A percentile compares a stretch with the other conserved stretches of the same genome.
phyloP scores from a whole-genome alignment of 257 asterid genomes.

The Plantago major region DNA sequence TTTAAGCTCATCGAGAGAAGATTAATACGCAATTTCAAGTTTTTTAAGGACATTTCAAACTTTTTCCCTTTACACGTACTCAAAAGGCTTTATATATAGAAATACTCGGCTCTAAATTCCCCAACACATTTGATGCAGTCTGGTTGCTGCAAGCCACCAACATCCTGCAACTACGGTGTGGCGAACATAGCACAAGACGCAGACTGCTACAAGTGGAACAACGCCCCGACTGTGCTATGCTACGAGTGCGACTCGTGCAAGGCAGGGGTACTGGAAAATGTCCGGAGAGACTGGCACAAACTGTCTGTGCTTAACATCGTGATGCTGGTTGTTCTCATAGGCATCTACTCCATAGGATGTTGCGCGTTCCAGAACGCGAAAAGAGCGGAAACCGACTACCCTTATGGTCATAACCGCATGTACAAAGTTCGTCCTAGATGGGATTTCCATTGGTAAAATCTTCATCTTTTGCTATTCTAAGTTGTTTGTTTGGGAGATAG shows the following conservation, averaged over 20 bases:
- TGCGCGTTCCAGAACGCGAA: conserved; percentile 82
- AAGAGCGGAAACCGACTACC: conserved; percentile 57
- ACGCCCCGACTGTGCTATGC: conserved; percentile 60
- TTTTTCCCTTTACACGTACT: no score
- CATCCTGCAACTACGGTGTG: conserved; percentile 65
- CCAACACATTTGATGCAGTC: conserved; percentile 43
- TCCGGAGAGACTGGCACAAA: conserved; percentile 81
- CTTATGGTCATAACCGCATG: conserved; percentile 73
- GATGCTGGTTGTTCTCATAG: conserved; percentile 73
- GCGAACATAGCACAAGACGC: conserved; percentile 49
- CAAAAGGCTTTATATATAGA: no score
- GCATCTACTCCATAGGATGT: conserved; percentile 79
- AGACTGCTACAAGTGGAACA: conserved; percentile 89
- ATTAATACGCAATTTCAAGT: no score
- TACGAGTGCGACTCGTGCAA: conserved; percentile 92
- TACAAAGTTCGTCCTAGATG: conserved; percentile 87
- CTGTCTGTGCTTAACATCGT: conserved; percentile 76
- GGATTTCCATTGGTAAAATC: conserved; percentile 76
- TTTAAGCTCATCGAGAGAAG: no score
- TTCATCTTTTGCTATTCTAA: not conserved
- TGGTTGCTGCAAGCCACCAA: conserved; percentile 98
- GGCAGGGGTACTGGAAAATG: conserved; percentile 87
- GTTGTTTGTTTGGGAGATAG: no score
- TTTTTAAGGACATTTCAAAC: no score
- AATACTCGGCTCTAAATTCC: no score